phyloP scores from a whole-genome alignment of 2,329 filamentous ascomycete genomes.

The Trichoderma citrinoviride region DNA sequence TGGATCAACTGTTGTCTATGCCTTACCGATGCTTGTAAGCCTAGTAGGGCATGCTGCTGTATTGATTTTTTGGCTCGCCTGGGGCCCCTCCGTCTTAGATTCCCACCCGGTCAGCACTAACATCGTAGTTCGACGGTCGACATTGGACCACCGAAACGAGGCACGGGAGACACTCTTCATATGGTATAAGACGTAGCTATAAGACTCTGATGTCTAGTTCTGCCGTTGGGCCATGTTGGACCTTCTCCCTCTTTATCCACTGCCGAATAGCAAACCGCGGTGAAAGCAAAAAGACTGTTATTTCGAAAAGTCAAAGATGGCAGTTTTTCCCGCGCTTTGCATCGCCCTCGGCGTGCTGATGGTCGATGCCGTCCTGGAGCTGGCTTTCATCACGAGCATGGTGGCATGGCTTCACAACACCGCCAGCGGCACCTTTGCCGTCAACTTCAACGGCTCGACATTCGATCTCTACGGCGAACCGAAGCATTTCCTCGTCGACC shows the following conservation, averaged over 20 bases:
- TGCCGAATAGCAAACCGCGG: neutral
- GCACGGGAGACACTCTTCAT: neutral
- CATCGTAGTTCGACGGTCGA: neutral
- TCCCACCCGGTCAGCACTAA: constrained; percentile 19
- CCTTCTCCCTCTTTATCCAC: neutral
- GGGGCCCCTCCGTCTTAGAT: neutral
- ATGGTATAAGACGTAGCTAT: neutral
- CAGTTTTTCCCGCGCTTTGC: constrained; percentile 21
- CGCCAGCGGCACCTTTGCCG: constrained; percentile 28
- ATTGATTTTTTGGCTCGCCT: neutral
- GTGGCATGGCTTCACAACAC: constrained; percentile 31
- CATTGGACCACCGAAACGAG: neutral
- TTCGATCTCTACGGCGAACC: constrained; percentile 27
- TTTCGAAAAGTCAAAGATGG: constrained; percentile 4
- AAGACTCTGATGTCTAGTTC: neutral
- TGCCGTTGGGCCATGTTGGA: neutral
- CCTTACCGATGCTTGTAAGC: constrained; percentile 12
- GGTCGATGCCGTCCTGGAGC: constrained; percentile 30
- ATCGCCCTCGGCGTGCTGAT: constrained; percentile 30
- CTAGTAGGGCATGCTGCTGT: neutral
- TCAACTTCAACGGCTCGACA: constrained; percentile 22
- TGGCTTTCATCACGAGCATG: constrained; percentile 31
- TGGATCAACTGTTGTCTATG: neutral
- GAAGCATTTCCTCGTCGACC: constrained; percentile 29
- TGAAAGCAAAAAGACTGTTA: neutral